Percentiles rank a stretch among this genome's conserved stretches.
These are phyloP conservation scores for Talaromyces sp. DNA, from an alignment of 2,329 filamentous ascomycete genomes.

Conservation along the genomic window DNA sequence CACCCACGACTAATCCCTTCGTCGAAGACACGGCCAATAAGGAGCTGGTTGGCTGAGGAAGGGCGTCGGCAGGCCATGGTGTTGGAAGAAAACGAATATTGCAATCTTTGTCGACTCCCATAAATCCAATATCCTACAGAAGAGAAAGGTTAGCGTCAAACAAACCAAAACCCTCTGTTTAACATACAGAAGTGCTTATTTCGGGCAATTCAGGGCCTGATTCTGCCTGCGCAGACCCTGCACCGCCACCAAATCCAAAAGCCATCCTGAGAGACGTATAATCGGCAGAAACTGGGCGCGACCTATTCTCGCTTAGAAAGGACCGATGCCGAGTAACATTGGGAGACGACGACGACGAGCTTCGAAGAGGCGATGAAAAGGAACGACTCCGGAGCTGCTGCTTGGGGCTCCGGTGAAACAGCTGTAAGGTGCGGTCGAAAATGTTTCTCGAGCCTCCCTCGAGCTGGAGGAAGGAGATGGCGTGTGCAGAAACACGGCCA, in stretches of 20 bases:
- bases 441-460: slow-evolving; percentile 32
- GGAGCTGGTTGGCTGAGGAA: slow-evolving; percentile 72
- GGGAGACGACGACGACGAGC: slow-evolving; percentile 28
- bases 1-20: slow-evolving; percentile 79
- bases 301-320: slow-evolving; percentile 28
- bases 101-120: slow-evolving; percentile 70
- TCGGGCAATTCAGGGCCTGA: slow-evolving; percentile 66
- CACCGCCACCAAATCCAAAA: slow-evolving; percentile 54
- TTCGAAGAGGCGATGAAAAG: slow-evolving; percentile 31
- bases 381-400: slow-evolving; percentile 39
- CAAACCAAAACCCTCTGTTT: not conserved
- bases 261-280: slow-evolving; percentile 48
- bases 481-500: slow-evolving; percentile 5
- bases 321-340: slow-evolving; percentile 32
- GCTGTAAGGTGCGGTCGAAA: slow-evolving; percentile 39
- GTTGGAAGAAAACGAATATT: slow-evolving; percentile 75
- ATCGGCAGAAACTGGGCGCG: slow-evolving; percentile 34
- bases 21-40: slow-evolving; percentile 77
- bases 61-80: slow-evolving; percentile 64
- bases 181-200: slow-evolving; percentile 71
- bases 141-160: not conserved
- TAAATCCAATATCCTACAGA: slow-evolving; percentile 70
- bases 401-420: slow-evolving; percentile 39
- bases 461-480: slow-evolving; percentile 16
- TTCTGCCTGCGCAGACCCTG: slow-evolving; percentile 35